Evolutionary conservation across 2,329 filamentous ascomycete species (phyloP).

Genomic region (Neurospora sp.): DNA sequence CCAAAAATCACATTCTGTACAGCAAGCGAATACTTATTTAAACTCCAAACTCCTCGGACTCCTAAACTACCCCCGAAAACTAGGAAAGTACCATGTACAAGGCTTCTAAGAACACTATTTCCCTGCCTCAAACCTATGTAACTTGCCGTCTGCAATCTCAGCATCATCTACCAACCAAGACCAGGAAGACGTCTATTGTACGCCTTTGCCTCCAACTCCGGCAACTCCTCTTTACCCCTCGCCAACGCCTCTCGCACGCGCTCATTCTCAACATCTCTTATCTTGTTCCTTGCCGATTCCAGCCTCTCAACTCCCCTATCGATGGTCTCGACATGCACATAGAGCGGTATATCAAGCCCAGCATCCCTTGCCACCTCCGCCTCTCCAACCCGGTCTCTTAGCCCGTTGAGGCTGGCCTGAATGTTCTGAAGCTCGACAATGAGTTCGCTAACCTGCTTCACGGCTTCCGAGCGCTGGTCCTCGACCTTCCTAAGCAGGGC

Average conservation of each 20-base stretch:
- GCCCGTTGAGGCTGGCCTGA: constrained; percentile 56
- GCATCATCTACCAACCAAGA: neutral
- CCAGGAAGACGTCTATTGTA: neutral
- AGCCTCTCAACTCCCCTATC: constrained; percentile 62
- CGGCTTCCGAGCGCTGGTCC: constrained; percentile 53
- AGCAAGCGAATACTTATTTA: neutral
- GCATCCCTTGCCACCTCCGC: constrained; percentile 43
- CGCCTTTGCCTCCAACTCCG: neutral
- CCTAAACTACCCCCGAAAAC: neutral
- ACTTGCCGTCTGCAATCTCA: neutral
- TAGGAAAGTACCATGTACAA: neutral
- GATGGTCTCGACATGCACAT: constrained; percentile 68
- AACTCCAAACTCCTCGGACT: neutral
- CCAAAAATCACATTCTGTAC: neutral
- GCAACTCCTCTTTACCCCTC: constrained; percentile 30
- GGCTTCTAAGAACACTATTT: neutral
- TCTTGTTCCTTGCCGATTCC: constrained; percentile 50
- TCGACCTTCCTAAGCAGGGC: constrained; percentile 55
- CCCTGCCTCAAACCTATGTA: neutral
- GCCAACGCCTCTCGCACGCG: constrained; percentile 42
- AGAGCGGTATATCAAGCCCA: constrained; percentile 46
- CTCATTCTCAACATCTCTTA: constrained; percentile 49
- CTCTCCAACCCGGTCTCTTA: constrained; percentile 59
- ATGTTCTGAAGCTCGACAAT: constrained; percentile 67
- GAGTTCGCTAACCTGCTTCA: constrained; percentile 57